Conservation (phyloP, 306 rosid species). For the Vachellia pachyceras region DNA sequence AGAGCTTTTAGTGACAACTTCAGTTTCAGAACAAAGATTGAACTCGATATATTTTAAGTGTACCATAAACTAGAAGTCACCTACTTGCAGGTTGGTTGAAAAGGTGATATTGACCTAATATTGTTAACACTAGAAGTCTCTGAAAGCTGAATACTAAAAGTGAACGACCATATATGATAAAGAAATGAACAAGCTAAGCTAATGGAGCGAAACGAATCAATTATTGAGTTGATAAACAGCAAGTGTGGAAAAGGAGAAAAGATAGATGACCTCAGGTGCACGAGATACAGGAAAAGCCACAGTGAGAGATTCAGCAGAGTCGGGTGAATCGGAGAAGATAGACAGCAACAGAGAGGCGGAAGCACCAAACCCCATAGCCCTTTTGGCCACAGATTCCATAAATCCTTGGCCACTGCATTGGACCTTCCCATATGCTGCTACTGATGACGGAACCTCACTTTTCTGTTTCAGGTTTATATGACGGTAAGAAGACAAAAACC, state of each 20-base stretch:
- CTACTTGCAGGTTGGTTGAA: neutral
- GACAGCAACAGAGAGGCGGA: constrained; percentile 62
- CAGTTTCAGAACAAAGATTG: neutral
- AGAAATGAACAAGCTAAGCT: neutral
- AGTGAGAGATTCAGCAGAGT: constrained; percentile 85
- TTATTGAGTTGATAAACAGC: neutral
- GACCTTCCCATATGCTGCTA: constrained; percentile 13
- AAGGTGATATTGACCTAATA: neutral
- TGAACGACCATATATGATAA: neutral
- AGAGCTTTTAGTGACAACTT: neutral
- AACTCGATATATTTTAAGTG: neutral
- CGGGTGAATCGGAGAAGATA: constrained; percentile 59
- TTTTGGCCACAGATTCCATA: constrained; percentile 50
- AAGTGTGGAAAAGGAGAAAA: neutral
- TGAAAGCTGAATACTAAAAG: neutral
- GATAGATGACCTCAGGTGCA: constrained; percentile 69
- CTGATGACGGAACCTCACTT: constrained; percentile 38
- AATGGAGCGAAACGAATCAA: neutral
- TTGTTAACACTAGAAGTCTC: neutral
- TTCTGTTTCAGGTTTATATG: constrained; percentile 34
- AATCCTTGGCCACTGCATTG: constrained; percentile 25
- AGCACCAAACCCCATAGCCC: constrained; percentile 64
- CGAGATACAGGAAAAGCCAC: constrained; percentile 96
- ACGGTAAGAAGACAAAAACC: constrained; percentile 39
- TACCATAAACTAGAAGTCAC: neutral